Percentiles rank a stretch among this genome's conserved stretches.
phyloP scores from a whole-genome alignment of 2,329 filamentous ascomycete genomes.

The Calonectria pteridis region DNA sequence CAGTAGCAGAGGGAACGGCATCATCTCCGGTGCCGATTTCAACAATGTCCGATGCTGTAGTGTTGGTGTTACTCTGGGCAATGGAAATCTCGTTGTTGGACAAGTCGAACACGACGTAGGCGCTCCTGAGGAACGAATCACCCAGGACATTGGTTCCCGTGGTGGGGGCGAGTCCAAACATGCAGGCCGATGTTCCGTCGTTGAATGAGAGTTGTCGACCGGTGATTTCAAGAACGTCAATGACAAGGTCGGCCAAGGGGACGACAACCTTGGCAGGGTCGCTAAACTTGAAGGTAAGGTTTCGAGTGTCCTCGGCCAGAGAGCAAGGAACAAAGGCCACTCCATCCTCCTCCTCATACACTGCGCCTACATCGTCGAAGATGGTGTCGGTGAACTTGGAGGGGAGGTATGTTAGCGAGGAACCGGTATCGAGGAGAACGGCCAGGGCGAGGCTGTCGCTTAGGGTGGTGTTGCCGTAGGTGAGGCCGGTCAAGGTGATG shows the following conservation, averaged over 20 bases:
- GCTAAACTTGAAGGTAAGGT: slow-evolving; percentile 67
- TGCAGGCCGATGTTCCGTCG: slow-evolving; percentile 69
- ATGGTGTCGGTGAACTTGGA: slow-evolving; percentile 65
- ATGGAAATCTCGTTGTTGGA: slow-evolving; percentile 78
- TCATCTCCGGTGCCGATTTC: slow-evolving; percentile 66
- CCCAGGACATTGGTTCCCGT: slow-evolving; percentile 72
- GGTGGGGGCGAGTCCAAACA: slow-evolving; percentile 75
- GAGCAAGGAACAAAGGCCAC: slow-evolving; percentile 73
- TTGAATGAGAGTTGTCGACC: slow-evolving; percentile 64
- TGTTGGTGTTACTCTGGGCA: slow-evolving; percentile 75
- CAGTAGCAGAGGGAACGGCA: slow-evolving; percentile 66
- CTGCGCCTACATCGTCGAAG: slow-evolving; percentile 69
- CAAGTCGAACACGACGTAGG: slow-evolving; percentile 82
- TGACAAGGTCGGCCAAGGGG: slow-evolving; percentile 69
- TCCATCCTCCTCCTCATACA: slow-evolving; percentile 65
- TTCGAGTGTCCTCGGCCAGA: slow-evolving; percentile 55
- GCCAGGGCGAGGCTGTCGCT: slow-evolving; percentile 65
- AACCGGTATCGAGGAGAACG: slow-evolving; percentile 79
- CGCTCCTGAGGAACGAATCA: slow-evolving; percentile 80
- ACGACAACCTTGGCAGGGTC: slow-evolving; percentile 64
- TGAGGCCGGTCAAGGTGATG: slow-evolving; percentile 74
- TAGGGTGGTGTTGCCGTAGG: slow-evolving; percentile 57
- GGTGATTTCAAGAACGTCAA: slow-evolving; percentile 61
- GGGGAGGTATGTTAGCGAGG: slow-evolving; percentile 76
- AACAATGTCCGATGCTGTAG: slow-evolving; percentile 58